Evolutionary conservation across 2,329 filamentous ascomycete genomes (phyloP).

Genomic region (Aaosphaeria pasadenensis): DNA sequence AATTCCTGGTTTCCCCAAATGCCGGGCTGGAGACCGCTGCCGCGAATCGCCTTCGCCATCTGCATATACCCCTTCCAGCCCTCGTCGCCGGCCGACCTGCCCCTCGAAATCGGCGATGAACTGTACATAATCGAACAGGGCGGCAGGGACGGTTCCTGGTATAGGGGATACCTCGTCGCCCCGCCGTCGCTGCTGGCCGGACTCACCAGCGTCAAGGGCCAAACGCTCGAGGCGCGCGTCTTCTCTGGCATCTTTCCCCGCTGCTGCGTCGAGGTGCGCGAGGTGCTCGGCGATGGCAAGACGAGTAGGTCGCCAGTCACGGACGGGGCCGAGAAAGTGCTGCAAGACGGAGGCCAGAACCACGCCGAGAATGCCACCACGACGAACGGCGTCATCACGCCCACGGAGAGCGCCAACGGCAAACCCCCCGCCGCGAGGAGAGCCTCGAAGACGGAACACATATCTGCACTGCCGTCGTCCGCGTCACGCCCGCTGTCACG

Average conservation of each 20-base stretch:
- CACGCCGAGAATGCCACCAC: constrained; percentile 22
- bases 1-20: constrained; percentile 12
- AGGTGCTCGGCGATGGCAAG: constrained; percentile 69
- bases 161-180: constrained; percentile 90
- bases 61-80: constrained; percentile 92
- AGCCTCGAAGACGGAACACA: constrained; percentile 22
- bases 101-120: constrained; percentile 96
- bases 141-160: constrained; percentile 79
- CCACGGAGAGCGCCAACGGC: constrained; percentile 35
- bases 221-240: constrained; percentile 90
- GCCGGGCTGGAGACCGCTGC: constrained; percentile 84
- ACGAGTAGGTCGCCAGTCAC: constrained; percentile 10
- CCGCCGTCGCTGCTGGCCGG: constrained; percentile 90
- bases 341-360: constrained; percentile 8
- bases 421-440: constrained; percentile 22
- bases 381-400: constrained; percentile 34
- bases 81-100: constrained; percentile 82
- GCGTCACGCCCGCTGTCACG: constrained; percentile 24
- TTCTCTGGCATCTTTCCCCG: constrained; percentile 98
- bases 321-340: constrained; percentile 13
- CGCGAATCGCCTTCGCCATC: constrained; percentile 96
- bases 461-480: constrained; percentile 21
- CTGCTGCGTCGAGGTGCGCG: constrained; percentile 90
- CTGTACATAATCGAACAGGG: constrained; percentile 98
- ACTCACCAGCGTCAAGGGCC: constrained; percentile 83